Conservation (phyloP, 139 green algal species). For the Trebouxia sp. region DNA sequence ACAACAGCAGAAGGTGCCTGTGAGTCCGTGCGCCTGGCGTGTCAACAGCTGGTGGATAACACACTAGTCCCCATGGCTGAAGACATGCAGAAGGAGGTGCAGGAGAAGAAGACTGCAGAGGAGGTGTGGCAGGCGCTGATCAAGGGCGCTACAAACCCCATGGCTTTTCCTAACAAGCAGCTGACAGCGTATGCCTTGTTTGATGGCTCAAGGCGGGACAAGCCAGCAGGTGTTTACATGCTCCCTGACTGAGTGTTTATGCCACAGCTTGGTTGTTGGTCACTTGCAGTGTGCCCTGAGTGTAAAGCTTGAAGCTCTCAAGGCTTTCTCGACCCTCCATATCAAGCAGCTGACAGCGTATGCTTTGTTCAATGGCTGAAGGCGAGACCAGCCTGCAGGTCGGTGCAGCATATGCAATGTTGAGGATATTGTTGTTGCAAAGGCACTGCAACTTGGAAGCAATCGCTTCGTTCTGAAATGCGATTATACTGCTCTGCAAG, state of each 20-base stretch:
- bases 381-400: not conserved
- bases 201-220: constrained; percentile 1
- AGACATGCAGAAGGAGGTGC: not conserved
- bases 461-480: too few relatives aligned
- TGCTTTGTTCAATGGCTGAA: not conserved
- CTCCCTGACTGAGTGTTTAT: too few relatives aligned
- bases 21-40: constrained; percentile 49
- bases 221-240: too few relatives aligned
- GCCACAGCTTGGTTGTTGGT: too few relatives aligned
- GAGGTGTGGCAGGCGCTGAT: not conserved
- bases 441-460: too few relatives aligned
- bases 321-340: too few relatives aligned
- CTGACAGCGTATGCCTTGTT: constrained; percentile 16
- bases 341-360: constrained; percentile 2
- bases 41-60: constrained; percentile 54
- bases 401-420: too few relatives aligned
- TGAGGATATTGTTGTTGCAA: too few relatives aligned
- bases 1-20: constrained; percentile 24
- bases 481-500: too few relatives aligned
- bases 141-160: not conserved
- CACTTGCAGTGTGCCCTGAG: too few relatives aligned
- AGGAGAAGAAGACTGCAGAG: not conserved
- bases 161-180: not conserved
- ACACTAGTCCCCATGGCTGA: not conserved
- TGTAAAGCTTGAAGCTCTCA: too few relatives aligned